Percentiles rank a stretch among this genome's conserved stretches.
These are phyloP conservation scores for Stagonosporopsis tanaceti DNA, from an alignment of 2,329 filamentous ascomycete species.

Conservation along the genomic window DNA sequence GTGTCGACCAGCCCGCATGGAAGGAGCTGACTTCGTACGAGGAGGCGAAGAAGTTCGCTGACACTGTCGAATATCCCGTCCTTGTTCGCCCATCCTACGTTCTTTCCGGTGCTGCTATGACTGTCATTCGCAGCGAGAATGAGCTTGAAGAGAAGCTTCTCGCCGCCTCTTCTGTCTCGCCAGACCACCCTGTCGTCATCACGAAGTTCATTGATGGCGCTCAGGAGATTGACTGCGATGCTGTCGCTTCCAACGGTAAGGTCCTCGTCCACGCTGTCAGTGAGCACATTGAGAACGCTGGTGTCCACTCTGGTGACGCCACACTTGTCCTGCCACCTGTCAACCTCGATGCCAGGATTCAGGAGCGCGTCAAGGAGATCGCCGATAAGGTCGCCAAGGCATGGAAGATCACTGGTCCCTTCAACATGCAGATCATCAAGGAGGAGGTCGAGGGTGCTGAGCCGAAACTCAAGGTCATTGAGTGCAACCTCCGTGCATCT, in stretches of 20 bases:
- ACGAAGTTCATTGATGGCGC: constrained; percentile 98
- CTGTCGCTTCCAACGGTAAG: constrained; percentile 84
- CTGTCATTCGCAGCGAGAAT: constrained; percentile 85
- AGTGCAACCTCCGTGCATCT: constrained; percentile 96
- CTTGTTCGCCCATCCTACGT: constrained; percentile 95
- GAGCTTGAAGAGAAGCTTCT: constrained; percentile 95
- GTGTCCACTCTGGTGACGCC: constrained; percentile 97
- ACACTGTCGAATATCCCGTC: constrained; percentile 89
- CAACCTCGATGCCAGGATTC: constrained; percentile 76
- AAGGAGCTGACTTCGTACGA: constrained; percentile 92
- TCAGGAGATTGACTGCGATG: constrained; percentile 95
- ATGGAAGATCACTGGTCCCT: constrained; percentile 96
- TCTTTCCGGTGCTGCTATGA: constrained; percentile 97
- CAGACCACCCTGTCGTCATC: constrained; percentile 97
- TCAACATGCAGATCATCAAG: constrained; percentile 99
- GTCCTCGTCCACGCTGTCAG: constrained; percentile 90
- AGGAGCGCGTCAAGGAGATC: constrained; percentile 92
- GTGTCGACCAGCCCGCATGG: constrained; percentile 96
- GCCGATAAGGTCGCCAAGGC: constrained; percentile 95
- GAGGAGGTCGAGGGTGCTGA: constrained; percentile 78
- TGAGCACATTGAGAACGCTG: constrained; percentile 95
- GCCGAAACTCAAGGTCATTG: constrained; percentile 89
- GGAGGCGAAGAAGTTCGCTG: constrained; percentile 86
- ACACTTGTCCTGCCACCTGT: constrained; percentile 90
- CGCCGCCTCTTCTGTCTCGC: constrained; percentile 87